A percentile compares a stretch with the other conserved stretches of the same genome.
phyloP scores from a whole-genome alignment of 352 stramenopile genomes.

The Porosira glacialis region DNA sequence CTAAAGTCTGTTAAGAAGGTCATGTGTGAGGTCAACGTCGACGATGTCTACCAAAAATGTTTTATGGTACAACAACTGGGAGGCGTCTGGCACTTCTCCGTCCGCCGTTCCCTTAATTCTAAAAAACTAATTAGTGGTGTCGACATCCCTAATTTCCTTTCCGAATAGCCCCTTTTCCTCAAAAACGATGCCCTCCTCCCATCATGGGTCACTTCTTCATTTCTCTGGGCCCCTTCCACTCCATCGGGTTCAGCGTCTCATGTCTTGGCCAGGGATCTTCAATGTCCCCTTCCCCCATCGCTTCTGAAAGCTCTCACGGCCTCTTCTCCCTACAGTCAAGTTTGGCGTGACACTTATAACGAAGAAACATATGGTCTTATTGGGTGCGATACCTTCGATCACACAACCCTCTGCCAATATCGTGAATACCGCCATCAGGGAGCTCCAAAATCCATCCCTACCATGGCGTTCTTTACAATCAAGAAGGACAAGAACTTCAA shows the following conservation, averaged over 20 bases:
- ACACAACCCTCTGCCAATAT: not conserved
- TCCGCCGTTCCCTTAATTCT: not conserved
- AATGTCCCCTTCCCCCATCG: constrained; percentile 4
- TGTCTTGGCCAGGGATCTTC: not conserved
- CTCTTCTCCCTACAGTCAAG: not conserved
- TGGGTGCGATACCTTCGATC: not conserved
- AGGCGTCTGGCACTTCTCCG: not conserved
- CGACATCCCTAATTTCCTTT: not conserved
- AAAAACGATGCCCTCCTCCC: not conserved
- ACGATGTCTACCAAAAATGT: not conserved
- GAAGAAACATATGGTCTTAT: constrained; percentile 16
- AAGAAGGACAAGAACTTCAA: constrained; percentile 15
- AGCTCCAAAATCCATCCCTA: constrained; percentile 12
- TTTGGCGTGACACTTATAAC: not conserved
- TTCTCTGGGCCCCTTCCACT: not conserved
- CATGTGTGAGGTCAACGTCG: not conserved
- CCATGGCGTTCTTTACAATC: constrained; percentile 25
- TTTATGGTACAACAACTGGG: not conserved
- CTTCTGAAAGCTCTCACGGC: constrained; percentile 3
- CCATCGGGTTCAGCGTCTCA: not conserved
- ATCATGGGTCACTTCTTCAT: not conserved
- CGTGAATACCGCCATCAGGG: not conserved
- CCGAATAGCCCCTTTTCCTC: not conserved
- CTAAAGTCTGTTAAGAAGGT: not conserved
- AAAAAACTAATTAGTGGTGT: not conserved